phyloP scores from a whole-genome alignment of 768 basidiomycete species.

The Lactarius tabidus region DNA sequence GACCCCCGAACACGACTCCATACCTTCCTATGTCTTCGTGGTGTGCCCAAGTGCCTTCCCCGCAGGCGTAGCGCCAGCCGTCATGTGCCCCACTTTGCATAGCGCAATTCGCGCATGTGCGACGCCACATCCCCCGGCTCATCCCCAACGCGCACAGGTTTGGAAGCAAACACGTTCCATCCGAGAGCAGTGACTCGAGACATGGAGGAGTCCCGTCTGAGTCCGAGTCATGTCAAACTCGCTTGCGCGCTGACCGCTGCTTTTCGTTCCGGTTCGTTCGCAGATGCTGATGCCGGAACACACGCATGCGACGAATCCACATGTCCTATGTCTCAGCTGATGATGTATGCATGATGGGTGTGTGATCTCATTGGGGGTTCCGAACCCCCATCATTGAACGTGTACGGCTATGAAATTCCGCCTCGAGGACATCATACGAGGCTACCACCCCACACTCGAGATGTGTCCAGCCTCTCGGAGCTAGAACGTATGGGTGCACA shows the following conservation, averaged over 20 bases:
- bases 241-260: background rate
- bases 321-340: constrained; percentile 8
- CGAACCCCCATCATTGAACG: background rate
- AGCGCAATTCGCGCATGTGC: constrained; percentile 2
- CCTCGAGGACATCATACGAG: background rate
- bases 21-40: background rate
- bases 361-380: background rate
- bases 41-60: background rate
- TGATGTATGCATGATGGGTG: constrained; percentile 1
- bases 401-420: background rate
- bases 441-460: background rate
- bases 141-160: background rate
- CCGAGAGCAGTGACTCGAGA: background rate
- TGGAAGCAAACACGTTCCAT: background rate
- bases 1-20: background rate
- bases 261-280: background rate
- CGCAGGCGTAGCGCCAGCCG: constrained; percentile 12
- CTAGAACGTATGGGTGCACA: background rate
- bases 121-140: constrained; percentile 4
- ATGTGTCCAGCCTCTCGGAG: background rate
- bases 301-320: background rate
- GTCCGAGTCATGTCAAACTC: background rate
- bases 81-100: constrained; percentile 14
- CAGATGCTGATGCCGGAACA: background rate
- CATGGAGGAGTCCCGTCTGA: background rate